A percentile compares a stretch with the other conserved stretches of the same genome.
Evolutionary conservation across 208 protist genomes (phyloP).

Genomic region (Trypanosomatidae sp.): DNA sequence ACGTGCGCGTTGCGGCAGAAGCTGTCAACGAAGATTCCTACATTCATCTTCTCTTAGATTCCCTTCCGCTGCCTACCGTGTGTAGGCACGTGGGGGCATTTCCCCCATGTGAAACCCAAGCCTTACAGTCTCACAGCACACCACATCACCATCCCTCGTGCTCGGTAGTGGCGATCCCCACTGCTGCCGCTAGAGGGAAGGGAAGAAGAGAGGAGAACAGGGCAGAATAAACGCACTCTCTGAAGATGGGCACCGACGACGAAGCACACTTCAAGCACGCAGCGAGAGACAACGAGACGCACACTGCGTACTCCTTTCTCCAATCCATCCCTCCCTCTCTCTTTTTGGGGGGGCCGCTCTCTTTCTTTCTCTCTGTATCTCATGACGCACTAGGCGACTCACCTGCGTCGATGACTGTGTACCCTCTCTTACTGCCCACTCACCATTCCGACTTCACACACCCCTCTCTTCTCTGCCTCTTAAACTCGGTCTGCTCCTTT

Average conservation of each 20-base stretch:
- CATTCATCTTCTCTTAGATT: background rate
- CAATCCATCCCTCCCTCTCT: background rate
- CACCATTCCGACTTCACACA: background rate
- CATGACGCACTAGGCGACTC: background rate
- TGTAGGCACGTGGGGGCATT: background rate
- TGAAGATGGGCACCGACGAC: background rate
- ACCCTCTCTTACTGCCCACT: background rate
- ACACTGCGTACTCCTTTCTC: background rate
- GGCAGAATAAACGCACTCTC: background rate
- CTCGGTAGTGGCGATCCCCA: background rate
- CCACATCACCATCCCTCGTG: background rate
- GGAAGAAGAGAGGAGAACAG: background rate
- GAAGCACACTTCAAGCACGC: background rate
- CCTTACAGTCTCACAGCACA: background rate
- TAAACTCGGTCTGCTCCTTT: too few species aligned
- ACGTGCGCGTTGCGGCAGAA: background rate
- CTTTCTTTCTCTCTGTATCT: too few species aligned
- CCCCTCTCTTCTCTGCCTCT: constrained; percentile 1
- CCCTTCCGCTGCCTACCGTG: background rate
- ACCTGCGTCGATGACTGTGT: background rate
- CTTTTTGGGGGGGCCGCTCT: background rate
- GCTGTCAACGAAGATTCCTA: background rate
- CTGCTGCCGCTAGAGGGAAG: background rate
- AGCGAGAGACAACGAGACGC: background rate
- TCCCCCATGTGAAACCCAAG: background rate